Percentiles rank a stretch among this genome's conserved stretches.
Evolutionary conservation across 2,329 filamentous ascomycete species (phyloP).

Genomic region (Epicoccum sorghinum): DNA sequence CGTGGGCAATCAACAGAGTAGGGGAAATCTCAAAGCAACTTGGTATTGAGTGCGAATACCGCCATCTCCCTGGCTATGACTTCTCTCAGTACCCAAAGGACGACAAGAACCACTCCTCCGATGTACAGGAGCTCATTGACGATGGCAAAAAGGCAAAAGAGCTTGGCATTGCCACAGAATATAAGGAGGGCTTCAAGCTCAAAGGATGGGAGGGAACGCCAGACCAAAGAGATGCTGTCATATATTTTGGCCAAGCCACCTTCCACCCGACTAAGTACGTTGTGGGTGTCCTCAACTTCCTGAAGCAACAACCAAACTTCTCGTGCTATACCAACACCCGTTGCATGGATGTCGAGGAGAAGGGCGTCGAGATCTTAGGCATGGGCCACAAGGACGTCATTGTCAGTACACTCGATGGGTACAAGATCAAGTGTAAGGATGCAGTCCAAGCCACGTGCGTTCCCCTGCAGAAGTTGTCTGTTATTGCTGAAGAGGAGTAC

Average conservation of each 20-base stretch:
- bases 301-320: constrained; percentile 60
- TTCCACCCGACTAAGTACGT: constrained; percentile 66
- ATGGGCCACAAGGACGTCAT: constrained; percentile 55
- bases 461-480: constrained; percentile 61
- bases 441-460: constrained; percentile 62
- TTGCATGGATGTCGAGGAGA: constrained; percentile 56
- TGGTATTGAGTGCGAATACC: constrained; percentile 63
- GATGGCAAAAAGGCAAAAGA: constrained; percentile 55
- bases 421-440: constrained; percentile 56
- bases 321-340: constrained; percentile 60
- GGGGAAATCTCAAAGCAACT: constrained; percentile 58
- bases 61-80: constrained; percentile 56
- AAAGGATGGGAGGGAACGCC: constrained; percentile 59
- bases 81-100: constrained; percentile 57
- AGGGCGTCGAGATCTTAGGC: constrained; percentile 54
- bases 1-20: constrained; percentile 60
- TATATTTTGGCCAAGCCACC: constrained; percentile 57
- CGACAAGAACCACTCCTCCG: constrained; percentile 52
- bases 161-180: constrained; percentile 53
- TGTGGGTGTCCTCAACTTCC: constrained; percentile 58
- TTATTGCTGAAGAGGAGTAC: constrained; percentile 61
- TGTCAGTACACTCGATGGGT: constrained; percentile 54
- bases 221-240: constrained; percentile 59
- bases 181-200: constrained; percentile 54
- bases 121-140: constrained; percentile 53